A percentile compares a stretch with the other conserved stretches of the same genome.
phyloP scores from a whole-genome alignment of 805 yeast genomes.

The Lachancea waltii region DNA sequence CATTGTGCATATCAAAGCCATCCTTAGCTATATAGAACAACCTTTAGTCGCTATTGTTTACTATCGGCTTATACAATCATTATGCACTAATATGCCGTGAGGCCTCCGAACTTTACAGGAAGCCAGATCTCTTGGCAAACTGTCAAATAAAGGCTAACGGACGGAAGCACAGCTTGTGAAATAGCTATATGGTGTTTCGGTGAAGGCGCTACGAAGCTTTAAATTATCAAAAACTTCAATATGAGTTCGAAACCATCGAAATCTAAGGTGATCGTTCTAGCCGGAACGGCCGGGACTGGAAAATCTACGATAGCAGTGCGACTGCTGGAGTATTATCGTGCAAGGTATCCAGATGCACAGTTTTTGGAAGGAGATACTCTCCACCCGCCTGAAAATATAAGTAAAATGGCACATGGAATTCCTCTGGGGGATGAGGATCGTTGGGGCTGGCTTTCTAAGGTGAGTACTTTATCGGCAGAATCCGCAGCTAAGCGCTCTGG shows the following conservation, averaged over 20 bases:
- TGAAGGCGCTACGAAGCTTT: no score
- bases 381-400: constrained; percentile 67
- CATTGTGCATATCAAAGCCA: no score
- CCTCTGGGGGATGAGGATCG: constrained; percentile 88
- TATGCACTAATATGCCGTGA: no score
- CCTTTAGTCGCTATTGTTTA: no score
- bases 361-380: constrained; percentile 82
- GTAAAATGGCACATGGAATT: constrained; percentile 74
- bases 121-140: no score
- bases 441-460: constrained; percentile 73
- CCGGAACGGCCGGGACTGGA: constrained; percentile 97
- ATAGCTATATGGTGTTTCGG: no score
- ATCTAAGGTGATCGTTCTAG: constrained; percentile 52
- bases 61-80: no score
- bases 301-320: constrained; percentile 69
- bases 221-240: no score
- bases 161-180: no score
- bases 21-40: background rate
- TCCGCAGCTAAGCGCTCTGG: constrained; percentile 33
- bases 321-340: constrained; percentile 35
- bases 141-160: no score
- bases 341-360: constrained; percentile 37
- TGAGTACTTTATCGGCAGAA: constrained; percentile 39
- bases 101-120: no score
- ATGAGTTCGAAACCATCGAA: no score